Evolutionary conservation across 768 basidiomycete genomes (phyloP).

Genomic region (Amanita rubescens): DNA sequence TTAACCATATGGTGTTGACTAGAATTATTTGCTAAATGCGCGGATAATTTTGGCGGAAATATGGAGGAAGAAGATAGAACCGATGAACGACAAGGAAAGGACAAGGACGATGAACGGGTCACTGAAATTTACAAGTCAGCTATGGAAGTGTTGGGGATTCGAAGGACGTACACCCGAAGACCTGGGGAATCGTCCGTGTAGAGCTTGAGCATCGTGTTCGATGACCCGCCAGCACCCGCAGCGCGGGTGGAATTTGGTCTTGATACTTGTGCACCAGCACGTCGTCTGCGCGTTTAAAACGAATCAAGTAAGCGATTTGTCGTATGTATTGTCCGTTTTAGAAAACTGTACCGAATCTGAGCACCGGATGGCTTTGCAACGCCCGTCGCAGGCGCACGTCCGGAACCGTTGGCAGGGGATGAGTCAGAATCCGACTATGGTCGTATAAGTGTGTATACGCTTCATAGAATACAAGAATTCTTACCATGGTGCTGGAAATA

Average conservation of each 20-base stretch:
- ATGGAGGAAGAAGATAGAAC: constrained; percentile 97
- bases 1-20: neutral
- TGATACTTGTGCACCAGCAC: constrained; percentile 55
- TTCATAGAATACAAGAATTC: constrained; percentile 6
- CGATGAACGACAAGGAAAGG: constrained; percentile 93
- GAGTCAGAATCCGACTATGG: constrained; percentile 76
- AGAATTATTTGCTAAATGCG: constrained; percentile 69
- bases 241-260: constrained; percentile 85
- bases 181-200: constrained; percentile 99
- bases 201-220: constrained; percentile 96
- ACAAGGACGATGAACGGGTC: constrained; percentile 97
- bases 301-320: constrained; percentile 5
- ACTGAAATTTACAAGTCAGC: constrained; percentile 30
- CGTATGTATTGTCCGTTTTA: neutral
- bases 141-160: neutral
- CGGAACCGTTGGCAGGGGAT: constrained; percentile 34
- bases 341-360: constrained; percentile 64
- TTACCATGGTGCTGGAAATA: constrained; percentile 30
- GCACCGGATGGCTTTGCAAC: constrained; percentile 74
- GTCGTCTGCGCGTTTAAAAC: constrained; percentile 40
- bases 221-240: constrained; percentile 93
- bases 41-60: constrained; percentile 94
- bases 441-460: neutral
- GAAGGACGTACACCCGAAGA: constrained; percentile 79
- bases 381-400: constrained; percentile 33